A percentile compares a stretch with the other conserved stretches of the same genome.
Conservation (phyloP, 23 red algal species). For the Pyropia yezoensis region DNA sequence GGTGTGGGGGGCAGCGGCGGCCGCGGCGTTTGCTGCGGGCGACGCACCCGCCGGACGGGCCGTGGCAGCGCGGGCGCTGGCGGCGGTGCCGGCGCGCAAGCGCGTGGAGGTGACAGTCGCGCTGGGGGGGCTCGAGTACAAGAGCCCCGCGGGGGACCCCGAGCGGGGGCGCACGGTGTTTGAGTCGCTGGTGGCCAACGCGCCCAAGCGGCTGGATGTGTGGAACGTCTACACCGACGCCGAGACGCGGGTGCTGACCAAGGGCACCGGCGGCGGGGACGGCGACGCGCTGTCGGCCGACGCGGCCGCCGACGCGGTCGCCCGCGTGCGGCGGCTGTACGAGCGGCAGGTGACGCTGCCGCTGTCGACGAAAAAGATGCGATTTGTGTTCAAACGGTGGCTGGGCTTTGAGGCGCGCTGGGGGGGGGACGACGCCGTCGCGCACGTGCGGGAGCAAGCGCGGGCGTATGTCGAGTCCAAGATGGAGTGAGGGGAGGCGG, state of each 20-base stretch:
- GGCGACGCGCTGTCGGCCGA: constrained; percentile 3
- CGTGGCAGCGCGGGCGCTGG: constrained; percentile 58
- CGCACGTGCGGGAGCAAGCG: constrained; percentile 55
- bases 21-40: constrained; percentile 28
- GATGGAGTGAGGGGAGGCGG: constrained; percentile 10
- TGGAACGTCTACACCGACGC: constrained; percentile 97
- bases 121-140: constrained; percentile 90
- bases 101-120: constrained; percentile 67
- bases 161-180: constrained; percentile 90
- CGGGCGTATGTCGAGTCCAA: constrained; percentile 69
- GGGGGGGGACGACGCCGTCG: constrained; percentile 45
- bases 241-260: constrained; percentile 29
- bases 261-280: neutral
- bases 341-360: constrained; percentile 44
- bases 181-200: constrained; percentile 63
- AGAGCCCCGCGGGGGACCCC: constrained; percentile 18
- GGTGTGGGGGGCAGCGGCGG: constrained; percentile 52
- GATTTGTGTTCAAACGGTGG: constrained; percentile 81
- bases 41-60: constrained; percentile 27
- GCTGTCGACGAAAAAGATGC: constrained; percentile 86
- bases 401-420: constrained; percentile 63
- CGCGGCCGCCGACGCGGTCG: constrained; percentile 5
- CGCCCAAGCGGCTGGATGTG: constrained; percentile 88
- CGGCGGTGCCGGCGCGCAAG: constrained; percentile 33
- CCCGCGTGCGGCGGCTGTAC: constrained; percentile 37